A percentile compares a stretch with the other conserved stretches of the same genome.
phyloP scores from a whole-genome alignment of 1,139 yeast species.

The Hemisphaericaspora xylanilytica region DNA sequence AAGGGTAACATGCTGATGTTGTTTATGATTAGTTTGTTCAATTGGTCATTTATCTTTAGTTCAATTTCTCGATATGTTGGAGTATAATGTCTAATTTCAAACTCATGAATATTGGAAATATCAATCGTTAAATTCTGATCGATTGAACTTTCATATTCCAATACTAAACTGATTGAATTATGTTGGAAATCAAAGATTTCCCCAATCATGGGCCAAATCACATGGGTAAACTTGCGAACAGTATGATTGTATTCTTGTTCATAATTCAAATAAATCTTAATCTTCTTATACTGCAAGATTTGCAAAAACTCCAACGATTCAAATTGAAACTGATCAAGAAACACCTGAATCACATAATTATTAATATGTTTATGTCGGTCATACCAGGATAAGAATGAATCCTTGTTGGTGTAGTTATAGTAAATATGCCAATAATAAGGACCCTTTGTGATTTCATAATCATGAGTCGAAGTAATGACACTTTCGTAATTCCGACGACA shows the following conservation, averaged over 20 bases:
- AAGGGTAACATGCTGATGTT: constrained; percentile 9
- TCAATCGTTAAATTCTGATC: constrained; percentile 7
- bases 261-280: constrained; percentile 11
- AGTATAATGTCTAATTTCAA: constrained; percentile 10
- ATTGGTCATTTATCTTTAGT: neutral
- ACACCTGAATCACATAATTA: constrained; percentile 9
- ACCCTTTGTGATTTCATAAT: constrained; percentile 9
- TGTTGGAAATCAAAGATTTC: constrained; percentile 8
- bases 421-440: constrained; percentile 12
- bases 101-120: constrained; percentile 5
- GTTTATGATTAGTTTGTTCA: constrained; percentile 7
- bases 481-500: constrained; percentile 9
- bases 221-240: constrained; percentile 9
- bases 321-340: constrained; percentile 10
- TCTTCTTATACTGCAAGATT: constrained; percentile 6
- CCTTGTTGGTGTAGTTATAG: constrained; percentile 7
- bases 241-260: constrained; percentile 10
- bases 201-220: constrained; percentile 10
- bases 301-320: constrained; percentile 6
- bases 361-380: constrained; percentile 6
- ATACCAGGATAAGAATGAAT: constrained; percentile 8
- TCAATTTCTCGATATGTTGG: constrained; percentile 7
- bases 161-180: constrained; percentile 7
- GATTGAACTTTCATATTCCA: constrained; percentile 11
- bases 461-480: constrained; percentile 10